These are phyloP conservation scores for Nematodospora valgi DNA, from an alignment of 805 yeast species.

Conservation along the genomic window DNA sequence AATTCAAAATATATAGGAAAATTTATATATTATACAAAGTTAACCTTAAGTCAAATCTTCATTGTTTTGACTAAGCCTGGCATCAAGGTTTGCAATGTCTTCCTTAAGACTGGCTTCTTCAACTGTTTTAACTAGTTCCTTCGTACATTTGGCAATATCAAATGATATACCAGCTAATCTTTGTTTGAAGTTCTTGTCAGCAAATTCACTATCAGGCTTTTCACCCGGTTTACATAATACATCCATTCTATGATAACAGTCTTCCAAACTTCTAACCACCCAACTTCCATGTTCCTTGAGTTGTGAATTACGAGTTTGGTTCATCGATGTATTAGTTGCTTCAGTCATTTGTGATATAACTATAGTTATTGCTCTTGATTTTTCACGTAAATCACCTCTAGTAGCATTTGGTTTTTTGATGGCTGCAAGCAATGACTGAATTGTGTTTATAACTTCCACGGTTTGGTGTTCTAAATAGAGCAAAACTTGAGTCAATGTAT, in stretches of 20 bases:
- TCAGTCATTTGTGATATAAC: slow-evolving; percentile 86
- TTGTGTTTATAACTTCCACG: slow-evolving; percentile 83
- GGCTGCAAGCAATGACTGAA: slow-evolving; percentile 74
- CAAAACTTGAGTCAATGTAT: slow-evolving; percentile 78
- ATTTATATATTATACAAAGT: too few relatives aligned
- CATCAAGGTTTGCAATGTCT: slow-evolving; percentile 78
- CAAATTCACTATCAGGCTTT: slow-evolving; percentile 56
- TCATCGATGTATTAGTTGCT: slow-evolving; percentile 84
- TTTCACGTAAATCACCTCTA: slow-evolving; percentile 66
- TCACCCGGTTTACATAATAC: slow-evolving; percentile 51
- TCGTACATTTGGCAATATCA: slow-evolving; percentile 94
- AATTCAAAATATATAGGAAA: background rate
- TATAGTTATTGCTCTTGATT: slow-evolving; percentile 70
- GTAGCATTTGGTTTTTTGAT: slow-evolving; percentile 76
- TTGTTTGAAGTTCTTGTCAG: slow-evolving; percentile 87
- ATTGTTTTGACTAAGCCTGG: slow-evolving; percentile 43
- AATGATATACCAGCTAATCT: slow-evolving; percentile 94
- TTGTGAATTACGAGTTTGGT: slow-evolving; percentile 79
- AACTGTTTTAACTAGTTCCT: slow-evolving; percentile 91
- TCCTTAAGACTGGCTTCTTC: slow-evolving; percentile 90
- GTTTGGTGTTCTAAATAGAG: slow-evolving; percentile 91
- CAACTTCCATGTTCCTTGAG: slow-evolving; percentile 88
- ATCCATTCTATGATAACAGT: slow-evolving; percentile 82
- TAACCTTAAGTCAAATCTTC: slow-evolving; percentile 26
- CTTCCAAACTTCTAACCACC: slow-evolving; percentile 83